Conservation (phyloP, 2,329 filamentous ascomycete genomes). For the Fusarium tjaetaba region DNA sequence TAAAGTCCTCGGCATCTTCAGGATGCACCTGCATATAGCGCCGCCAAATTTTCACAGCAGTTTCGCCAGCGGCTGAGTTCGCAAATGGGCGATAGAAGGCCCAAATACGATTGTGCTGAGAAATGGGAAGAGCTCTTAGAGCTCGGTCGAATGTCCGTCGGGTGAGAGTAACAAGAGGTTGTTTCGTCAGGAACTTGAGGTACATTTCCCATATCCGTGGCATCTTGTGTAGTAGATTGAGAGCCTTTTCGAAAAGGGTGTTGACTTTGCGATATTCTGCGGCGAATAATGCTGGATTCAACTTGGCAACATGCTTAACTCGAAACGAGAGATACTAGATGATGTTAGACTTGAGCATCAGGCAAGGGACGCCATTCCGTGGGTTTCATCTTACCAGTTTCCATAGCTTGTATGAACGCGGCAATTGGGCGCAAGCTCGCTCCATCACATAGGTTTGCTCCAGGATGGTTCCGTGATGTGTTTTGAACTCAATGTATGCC, state of each 20-base stretch:
- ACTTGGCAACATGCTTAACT: constrained; percentile 79
- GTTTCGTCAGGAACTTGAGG: constrained; percentile 86
- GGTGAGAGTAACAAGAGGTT: constrained; percentile 89
- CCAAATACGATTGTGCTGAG: constrained; percentile 97
- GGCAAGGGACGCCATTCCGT: background rate
- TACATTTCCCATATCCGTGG: constrained; percentile 99
- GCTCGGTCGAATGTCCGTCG: constrained; percentile 92
- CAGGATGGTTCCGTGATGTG: constrained; percentile 82
- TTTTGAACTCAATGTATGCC: constrained; percentile 91
- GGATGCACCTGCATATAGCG: constrained; percentile 98
- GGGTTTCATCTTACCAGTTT: constrained; percentile 71
- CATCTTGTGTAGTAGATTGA: constrained; percentile 98
- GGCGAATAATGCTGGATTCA: constrained; percentile 83
- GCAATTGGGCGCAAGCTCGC: constrained; percentile 87
- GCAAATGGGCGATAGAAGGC: constrained; percentile 90
- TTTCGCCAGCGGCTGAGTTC: constrained; percentile 87
- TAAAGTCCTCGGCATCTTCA: constrained; percentile 94
- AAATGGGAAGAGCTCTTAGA: constrained; percentile 88
- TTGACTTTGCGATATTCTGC: constrained; percentile 94
- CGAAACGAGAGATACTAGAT: constrained; percentile 84
- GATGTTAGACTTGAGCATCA: background rate
- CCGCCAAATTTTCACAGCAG: constrained; percentile 92
- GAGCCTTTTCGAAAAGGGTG: constrained; percentile 88
- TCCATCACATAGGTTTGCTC: constrained; percentile 92
- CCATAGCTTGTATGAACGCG: constrained; percentile 98